These are phyloP conservation scores for Tagetes erecta DNA, from an alignment of 129 eudicot species.

Conservation along the genomic window DNA sequence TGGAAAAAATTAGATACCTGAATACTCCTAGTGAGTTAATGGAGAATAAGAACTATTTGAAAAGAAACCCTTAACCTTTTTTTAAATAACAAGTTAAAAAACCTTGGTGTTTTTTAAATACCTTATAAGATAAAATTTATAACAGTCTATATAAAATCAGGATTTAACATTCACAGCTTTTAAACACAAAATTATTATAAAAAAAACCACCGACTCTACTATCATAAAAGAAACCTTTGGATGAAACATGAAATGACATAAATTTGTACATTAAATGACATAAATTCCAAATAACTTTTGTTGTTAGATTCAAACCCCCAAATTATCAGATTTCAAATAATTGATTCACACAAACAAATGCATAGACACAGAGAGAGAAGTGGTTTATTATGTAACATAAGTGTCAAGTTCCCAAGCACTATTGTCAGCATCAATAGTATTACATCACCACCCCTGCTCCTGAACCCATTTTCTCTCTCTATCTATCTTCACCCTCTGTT, in stretches of 20 bases:
- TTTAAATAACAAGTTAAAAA: no score
- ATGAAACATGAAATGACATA: neutral
- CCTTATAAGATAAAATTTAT: no score
- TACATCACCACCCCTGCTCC: constrained; percentile 36
- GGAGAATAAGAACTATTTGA: no score
- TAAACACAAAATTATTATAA: no score
- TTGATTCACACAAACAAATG: constrained; percentile 27
- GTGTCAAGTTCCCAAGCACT: constrained; percentile 45
- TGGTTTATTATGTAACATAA: constrained; percentile 16
- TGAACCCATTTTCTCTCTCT: constrained; percentile 26
- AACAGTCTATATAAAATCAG: no score
- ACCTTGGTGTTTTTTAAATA: no score
- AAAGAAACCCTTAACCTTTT: no score
- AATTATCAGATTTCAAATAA: constrained; percentile 22
- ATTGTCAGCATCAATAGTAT: constrained; percentile 36
- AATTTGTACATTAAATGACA: neutral
- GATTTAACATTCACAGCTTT: no score
- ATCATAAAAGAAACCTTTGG: no score
- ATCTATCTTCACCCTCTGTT: constrained; percentile 28
- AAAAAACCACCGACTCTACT: no score
- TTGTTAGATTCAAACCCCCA: constrained; percentile 14
- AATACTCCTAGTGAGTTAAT: no score
- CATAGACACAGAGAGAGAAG: neutral
- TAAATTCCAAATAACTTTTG: neutral
- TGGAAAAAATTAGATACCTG: no score